These are phyloP conservation scores for Orbilia ellipsospora DNA, from an alignment of 2,329 filamentous ascomycete species.

Conservation along the genomic window DNA sequence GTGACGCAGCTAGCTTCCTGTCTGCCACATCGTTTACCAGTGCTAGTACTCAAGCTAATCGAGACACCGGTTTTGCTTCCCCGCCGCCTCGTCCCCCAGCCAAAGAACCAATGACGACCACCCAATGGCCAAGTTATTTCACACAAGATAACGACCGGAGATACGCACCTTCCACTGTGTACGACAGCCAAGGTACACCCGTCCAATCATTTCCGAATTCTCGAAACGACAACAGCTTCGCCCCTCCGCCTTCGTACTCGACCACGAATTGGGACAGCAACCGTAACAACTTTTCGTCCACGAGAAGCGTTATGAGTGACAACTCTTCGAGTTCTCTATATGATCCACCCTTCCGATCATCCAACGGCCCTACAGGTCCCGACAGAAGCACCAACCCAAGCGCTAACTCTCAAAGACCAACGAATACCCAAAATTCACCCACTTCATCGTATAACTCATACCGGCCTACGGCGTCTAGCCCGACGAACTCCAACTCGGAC, in stretches of 20 bases:
- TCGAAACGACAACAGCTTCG: constrained; percentile 4
- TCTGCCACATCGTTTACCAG: constrained; percentile 24
- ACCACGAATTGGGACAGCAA: constrained; percentile 1
- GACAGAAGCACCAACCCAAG: constrained; percentile 1
- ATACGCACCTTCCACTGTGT: constrained; percentile 11
- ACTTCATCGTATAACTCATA: no score
- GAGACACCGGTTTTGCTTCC: neutral
- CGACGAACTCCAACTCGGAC: neutral
- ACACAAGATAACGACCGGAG: constrained; percentile 30
- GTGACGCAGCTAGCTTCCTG: constrained; percentile 13
- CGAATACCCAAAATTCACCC: neutral
- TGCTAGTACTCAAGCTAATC: constrained; percentile 6
- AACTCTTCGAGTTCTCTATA: constrained; percentile 42
- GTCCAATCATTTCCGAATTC: constrained; percentile 1
- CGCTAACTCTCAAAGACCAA: constrained; percentile 12
- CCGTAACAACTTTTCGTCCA: neutral
- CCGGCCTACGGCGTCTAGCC: neutral
- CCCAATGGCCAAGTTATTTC: constrained; percentile 25
- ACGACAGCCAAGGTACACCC: constrained; percentile 1
- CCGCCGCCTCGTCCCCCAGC: constrained; percentile 31
- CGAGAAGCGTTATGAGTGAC: constrained; percentile 24
- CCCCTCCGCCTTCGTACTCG: constrained; percentile 22
- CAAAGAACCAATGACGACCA: constrained; percentile 24
- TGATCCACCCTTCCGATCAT: constrained; percentile 22
- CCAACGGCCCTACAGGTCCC: constrained; percentile 8